phyloP scores from a whole-genome alignment of 257 asterid genomes.

The Avicennia marina region DNA sequence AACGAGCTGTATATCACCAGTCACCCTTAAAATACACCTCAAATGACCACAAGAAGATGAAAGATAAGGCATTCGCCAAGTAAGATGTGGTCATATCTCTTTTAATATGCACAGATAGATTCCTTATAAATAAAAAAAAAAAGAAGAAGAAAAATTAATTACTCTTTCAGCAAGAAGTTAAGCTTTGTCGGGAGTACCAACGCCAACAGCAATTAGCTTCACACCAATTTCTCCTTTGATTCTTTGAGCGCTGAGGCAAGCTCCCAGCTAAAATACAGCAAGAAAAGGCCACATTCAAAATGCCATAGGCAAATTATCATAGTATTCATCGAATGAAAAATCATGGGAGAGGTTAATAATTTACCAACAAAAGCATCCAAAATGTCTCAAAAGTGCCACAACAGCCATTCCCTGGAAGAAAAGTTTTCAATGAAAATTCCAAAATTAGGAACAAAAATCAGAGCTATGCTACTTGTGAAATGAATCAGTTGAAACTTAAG shows the following conservation, averaged over 20 bases:
- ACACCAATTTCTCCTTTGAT: slow-evolving; percentile 69
- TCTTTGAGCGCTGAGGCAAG: slow-evolving; percentile 69
- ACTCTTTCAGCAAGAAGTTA: slow-evolving; percentile 81
- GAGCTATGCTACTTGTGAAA: too few species aligned
- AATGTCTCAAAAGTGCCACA: slow-evolving; percentile 88
- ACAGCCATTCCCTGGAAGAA: slow-evolving; percentile 70
- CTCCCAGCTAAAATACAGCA: slow-evolving; percentile 64
- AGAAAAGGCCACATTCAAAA: slow-evolving; percentile 6
- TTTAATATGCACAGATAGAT: too few species aligned
- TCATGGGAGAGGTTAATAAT: neutral
- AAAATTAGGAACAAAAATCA: neutral
- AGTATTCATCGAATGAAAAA: neutral
- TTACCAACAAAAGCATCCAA: slow-evolving; percentile 93
- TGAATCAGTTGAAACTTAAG: neutral
- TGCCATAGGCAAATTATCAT: neutral
- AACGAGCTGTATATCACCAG: too few species aligned
- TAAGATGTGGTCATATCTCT: too few species aligned
- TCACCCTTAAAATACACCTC: too few species aligned
- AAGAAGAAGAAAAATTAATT: slow-evolving; percentile 5
- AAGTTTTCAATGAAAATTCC: neutral
- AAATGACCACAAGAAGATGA: too few species aligned
- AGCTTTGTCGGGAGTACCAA: slow-evolving; percentile 85
- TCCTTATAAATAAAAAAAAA: too few species aligned
- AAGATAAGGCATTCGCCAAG: too few species aligned
- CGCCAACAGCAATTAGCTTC: slow-evolving; percentile 83